Percentiles rank a stretch among this genome's conserved stretches.
Evolutionary conservation across 1,139 yeast species (phyloP).

Genomic region (Yamadazyma sp.): DNA sequence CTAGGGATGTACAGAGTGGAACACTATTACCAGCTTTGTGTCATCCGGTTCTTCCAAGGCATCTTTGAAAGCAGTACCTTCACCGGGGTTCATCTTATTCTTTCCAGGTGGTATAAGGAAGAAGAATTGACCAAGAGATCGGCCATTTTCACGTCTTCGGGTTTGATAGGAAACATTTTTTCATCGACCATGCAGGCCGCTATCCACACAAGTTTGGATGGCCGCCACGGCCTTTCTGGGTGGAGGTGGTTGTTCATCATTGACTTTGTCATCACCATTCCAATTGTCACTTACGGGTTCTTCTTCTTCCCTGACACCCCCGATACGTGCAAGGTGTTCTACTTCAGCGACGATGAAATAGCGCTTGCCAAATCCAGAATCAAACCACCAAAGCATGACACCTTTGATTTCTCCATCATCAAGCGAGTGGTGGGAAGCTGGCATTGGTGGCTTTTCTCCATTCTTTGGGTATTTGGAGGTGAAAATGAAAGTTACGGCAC

Average conservation of each 20-base stretch:
- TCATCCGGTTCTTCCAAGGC: constrained; percentile 54
- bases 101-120: constrained; percentile 56
- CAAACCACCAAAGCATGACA: constrained; percentile 28
- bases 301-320: constrained; percentile 62
- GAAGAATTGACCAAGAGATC: constrained; percentile 45
- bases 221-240: constrained; percentile 30
- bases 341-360: constrained; percentile 36
- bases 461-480: constrained; percentile 61
- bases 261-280: constrained; percentile 39
- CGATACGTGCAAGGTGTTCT: constrained; percentile 37
- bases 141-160: constrained; percentile 54
- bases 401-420: constrained; percentile 43
- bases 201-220: constrained; percentile 32
- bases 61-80: constrained; percentile 56
- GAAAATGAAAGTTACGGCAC: constrained; percentile 56
- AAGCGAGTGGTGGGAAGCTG: constrained; percentile 52
- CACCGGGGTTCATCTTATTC: constrained; percentile 51
- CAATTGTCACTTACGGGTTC: constrained; percentile 54
- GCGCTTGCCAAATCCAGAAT: constrained; percentile 26
- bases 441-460: constrained; percentile 59
- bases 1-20: constrained; percentile 48
- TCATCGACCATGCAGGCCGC: constrained; percentile 38
- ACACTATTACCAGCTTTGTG: constrained; percentile 46
- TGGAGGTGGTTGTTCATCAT: constrained; percentile 44
- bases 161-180: constrained; percentile 52